Percentiles rank a stretch among this genome's conserved stretches.
Conservation (phyloP, 83 land plant genomes). For the Diphasiastrum complanatum region DNA sequence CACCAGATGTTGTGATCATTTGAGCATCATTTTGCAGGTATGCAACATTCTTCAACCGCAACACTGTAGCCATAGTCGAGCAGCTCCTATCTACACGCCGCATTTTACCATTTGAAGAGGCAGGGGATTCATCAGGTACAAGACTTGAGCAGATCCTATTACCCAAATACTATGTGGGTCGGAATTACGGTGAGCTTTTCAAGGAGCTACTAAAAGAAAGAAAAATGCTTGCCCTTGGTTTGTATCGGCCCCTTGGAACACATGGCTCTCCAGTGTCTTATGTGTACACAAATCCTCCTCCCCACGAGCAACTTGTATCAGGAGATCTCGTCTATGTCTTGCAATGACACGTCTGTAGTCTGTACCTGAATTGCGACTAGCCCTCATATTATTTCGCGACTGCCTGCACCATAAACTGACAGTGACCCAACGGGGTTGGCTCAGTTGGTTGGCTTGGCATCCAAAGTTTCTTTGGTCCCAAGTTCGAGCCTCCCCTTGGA, state of each 20-base stretch:
- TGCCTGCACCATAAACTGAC: too few species aligned
- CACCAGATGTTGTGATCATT: too few species aligned
- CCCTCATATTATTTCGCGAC: too few species aligned
- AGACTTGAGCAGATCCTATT: slow-evolving; percentile 35
- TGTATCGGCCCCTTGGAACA: slow-evolving; percentile 31
- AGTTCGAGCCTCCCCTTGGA: too few species aligned
- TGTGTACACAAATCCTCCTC: slow-evolving; percentile 41
- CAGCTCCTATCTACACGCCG: slow-evolving; percentile 34
- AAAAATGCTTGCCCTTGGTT: slow-evolving; percentile 32
- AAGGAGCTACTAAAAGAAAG: slow-evolving; percentile 23
- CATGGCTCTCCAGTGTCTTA: slow-evolving; percentile 28
- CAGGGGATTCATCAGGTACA: background rate
- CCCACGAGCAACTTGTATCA: slow-evolving; percentile 2
- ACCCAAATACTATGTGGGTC: slow-evolving; percentile 35
- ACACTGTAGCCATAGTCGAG: slow-evolving; percentile 33
- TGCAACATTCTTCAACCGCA: slow-evolving; percentile 45
- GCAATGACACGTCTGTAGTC: slow-evolving; percentile 6
- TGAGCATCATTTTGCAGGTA: slow-evolving; percentile 45
- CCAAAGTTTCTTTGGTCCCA: too few species aligned
- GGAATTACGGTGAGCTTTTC: slow-evolving; percentile 29
- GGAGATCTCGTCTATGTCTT: slow-evolving; percentile 37
- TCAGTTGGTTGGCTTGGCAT: too few species aligned
- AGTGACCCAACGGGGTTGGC: too few species aligned
- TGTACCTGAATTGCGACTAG: too few species aligned
- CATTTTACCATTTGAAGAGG: background rate